These are phyloP conservation scores for Malus hybrid DNA, from an alignment of 331 rosid species.

Conservation along the genomic window DNA sequence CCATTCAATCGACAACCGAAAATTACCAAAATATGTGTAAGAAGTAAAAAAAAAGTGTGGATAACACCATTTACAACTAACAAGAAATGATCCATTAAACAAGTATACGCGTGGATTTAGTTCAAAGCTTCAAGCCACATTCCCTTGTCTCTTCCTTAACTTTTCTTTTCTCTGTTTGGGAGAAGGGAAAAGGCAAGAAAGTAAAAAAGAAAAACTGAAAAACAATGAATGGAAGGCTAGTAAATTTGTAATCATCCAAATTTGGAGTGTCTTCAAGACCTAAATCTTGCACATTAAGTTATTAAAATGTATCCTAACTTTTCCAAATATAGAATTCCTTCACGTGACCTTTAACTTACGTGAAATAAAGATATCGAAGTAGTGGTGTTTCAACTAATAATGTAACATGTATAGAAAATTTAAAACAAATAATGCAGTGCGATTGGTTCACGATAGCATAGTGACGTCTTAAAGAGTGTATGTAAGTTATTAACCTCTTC, in stretches of 20 bases:
- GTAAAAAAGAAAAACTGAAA: background rate
- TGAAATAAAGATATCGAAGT: too few relatives aligned
- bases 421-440: too few relatives aligned
- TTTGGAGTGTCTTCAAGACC: background rate
- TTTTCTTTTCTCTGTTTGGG: background rate
- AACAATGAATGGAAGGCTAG: background rate
- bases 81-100: background rate
- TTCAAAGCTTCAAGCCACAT: background rate
- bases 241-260: background rate
- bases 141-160: background rate
- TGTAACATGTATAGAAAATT: too few relatives aligned
- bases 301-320: background rate
- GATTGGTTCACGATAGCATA: too few relatives aligned
- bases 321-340: background rate
- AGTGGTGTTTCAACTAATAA: too few relatives aligned
- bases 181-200: background rate
- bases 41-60: too few relatives aligned
- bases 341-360: too few relatives aligned
- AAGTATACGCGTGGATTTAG: background rate
- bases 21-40: too few relatives aligned
- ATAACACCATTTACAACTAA: background rate
- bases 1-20: too few relatives aligned
- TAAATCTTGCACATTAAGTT: background rate
- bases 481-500: too few relatives aligned
- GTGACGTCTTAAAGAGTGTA: too few relatives aligned